Evolutionary conservation across 441 rosid genomes (phyloP).

Genomic region (Pelargonium myrrhifolium): DNA sequence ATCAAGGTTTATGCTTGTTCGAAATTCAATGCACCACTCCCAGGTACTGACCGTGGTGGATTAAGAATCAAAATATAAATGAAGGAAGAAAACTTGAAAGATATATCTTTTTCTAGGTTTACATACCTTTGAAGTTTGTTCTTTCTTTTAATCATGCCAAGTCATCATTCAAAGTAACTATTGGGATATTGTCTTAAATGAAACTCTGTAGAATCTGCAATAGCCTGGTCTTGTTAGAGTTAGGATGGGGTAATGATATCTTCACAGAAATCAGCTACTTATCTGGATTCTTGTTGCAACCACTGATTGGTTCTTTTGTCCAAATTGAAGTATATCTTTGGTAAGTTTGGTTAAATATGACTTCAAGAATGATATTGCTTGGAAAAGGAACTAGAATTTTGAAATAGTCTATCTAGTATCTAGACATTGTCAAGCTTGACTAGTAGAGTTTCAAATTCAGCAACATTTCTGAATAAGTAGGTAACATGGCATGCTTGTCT

Average conservation of each 20-base stretch:
- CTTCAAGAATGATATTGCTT: neutral
- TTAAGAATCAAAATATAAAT: neutral
- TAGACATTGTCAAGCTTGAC: neutral
- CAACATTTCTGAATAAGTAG: neutral
- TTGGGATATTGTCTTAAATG: neutral
- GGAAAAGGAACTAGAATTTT: neutral
- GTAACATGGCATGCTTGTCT: slow-evolving; percentile 6
- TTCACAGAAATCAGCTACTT: neutral
- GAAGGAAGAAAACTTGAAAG: no score
- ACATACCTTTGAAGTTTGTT: neutral
- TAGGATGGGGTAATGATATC: neutral
- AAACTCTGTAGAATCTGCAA: neutral
- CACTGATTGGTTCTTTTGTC: neutral
- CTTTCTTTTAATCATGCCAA: neutral
- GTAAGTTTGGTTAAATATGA: neutral
- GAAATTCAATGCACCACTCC: neutral
- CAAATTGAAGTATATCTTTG: neutral
- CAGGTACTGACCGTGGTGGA: neutral
- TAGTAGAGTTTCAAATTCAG: neutral
- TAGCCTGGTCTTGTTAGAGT: neutral
- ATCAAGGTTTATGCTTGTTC: neutral
- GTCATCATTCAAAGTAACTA: neutral
- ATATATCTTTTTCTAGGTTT: no score
- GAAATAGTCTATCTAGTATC: neutral
- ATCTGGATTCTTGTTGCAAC: neutral